Evolutionary conservation across 106 monocot species (phyloP), one percentile per base, ranked within the genome.

Genomic region (Platanthera guangdongensis): DNA sequence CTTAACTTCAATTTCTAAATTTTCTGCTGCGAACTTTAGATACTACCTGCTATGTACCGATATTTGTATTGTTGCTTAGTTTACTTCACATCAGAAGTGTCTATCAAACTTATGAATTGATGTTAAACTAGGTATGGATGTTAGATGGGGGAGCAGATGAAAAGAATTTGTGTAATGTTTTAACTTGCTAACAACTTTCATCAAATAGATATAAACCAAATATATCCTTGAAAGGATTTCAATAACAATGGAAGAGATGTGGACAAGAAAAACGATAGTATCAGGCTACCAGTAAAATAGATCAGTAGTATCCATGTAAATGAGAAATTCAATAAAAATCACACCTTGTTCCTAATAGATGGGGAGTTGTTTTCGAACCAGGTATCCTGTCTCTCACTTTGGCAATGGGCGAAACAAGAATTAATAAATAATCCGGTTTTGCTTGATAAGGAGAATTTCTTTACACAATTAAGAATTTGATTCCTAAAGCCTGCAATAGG

Each of bases 321-420:
- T 25, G 47, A 70, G 47, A 7, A 48, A 47, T 47, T 51, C 30
- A 75, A 19, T 30, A 45, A 21, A 52, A 52, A 71, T 6, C 76
- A 57, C 85, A 88, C 88, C 88, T 84, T 84, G 47, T 81, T 83
- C 46, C 59, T 78, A 16, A 90, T 57, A 71, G 51, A 48, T 3
- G 90, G 90, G 74, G 85, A 83, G 68, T 85, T 69, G 51, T 48
- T 65, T 72, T 67, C 60, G 50, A 77, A 87, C 90, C 90, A 90
- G 18, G 87, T 90, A 72, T 85, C 87, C 64, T 83, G 80, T 49
- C 79, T 87, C 81, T 87, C 90, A 9, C 50, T 79, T 78, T 90
- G 90, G 76, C 87, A 87, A 77, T 90, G 90, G 8, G 90, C 81
- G 68, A 90, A 90, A 55, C 90, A 90, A 21, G 90, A 90, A 71